Evolutionary conservation across 345 rosid genomes (phyloP).

Genomic region (Odontarrhena argentea): DNA sequence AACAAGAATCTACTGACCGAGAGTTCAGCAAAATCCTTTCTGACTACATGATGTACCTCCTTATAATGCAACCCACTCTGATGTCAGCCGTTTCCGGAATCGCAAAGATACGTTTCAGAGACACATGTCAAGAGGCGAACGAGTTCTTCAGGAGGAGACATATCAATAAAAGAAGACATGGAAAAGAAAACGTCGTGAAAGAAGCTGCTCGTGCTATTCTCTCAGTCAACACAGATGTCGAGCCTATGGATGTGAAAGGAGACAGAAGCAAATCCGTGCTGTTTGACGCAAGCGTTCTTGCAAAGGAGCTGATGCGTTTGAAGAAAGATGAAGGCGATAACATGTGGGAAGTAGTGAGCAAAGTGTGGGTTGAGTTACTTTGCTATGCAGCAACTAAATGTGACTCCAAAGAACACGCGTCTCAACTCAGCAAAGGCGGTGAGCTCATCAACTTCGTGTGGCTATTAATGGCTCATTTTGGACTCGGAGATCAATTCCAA

Average conservation of each 20-base stretch:
- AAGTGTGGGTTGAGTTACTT: conserved; percentile 45
- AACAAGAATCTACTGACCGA: conserved; percentile 12
- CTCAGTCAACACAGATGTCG: conserved; percentile 25
- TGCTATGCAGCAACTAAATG: conserved; percentile 43
- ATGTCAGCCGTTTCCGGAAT: conserved; percentile 59
- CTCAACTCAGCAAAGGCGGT: conserved; percentile 55
- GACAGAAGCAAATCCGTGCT: conserved; percentile 48
- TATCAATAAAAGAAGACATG: neutral
- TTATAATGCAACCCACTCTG: conserved; percentile 51
- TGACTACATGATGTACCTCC: conserved; percentile 65
- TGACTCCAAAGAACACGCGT: conserved; percentile 41
- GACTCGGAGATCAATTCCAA: conserved; percentile 52
- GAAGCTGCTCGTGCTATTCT: conserved; percentile 36
- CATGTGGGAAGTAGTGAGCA: conserved; percentile 40
- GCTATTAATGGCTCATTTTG: conserved; percentile 62
- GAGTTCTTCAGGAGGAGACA: conserved; percentile 45
- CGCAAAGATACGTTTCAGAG: conserved; percentile 52
- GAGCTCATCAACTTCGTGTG: conserved; percentile 58
- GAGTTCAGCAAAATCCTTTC: conserved; percentile 54
- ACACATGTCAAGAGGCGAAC: conserved; percentile 49
- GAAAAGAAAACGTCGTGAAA: neutral
- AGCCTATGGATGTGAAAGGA: conserved; percentile 44
- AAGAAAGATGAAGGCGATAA: neutral
- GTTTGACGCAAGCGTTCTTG: conserved; percentile 45
- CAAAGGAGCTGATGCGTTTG: conserved; percentile 28